Evolutionary conservation across 202 grass and related monocot genomes (phyloP), one percentile per base, ranked within the genome.

Genomic region (Panicum hallii): DNA sequence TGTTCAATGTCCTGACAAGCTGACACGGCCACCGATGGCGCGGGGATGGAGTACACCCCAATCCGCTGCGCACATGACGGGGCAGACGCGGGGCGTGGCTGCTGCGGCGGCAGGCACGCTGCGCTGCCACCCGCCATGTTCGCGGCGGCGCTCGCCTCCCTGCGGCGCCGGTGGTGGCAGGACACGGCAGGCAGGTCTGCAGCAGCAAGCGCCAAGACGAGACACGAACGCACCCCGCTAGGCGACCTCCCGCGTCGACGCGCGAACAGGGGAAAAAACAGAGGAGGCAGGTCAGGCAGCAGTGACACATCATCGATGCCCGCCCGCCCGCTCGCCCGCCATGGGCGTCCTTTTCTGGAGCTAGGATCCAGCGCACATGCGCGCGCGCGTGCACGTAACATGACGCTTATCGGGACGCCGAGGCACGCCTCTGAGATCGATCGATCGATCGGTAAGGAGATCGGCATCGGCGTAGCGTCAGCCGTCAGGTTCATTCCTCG

Each of bases 21-120:
- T 17, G 58, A 72, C 72, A 23, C 85, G 32, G 60, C 1, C 79
- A 46, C 63, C 49, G 75, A 55, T 81, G 72, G 14, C 7, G 4
- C 6, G 28, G 26, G 71, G 54, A 45, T 71, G 80, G 75, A 90
- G 89, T 90, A 49, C 14, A 65, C 5, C 69, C 63, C 75, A 80
- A 87, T 83, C 69, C 84, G 69, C 63, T 80, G 53, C 74, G 89
- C 89, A 87, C 89, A 80, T 90, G 89, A 6, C 40, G 44, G 40
- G 20, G 56, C 16, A 19, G 62, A 6, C 64, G 72, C 48, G 7
- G 0, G 77, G 60, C 38, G 58, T 23, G 63, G 82, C 9, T 0
- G 19, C 46, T 6, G 11, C n/a, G 1, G 43, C 43, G 45, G 45
- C 45, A 47, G 45, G 45, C 45, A 10, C 11, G 45, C 45, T 47